A percentile compares a stretch with the other conserved stretches of the same genome.
Conservation (phyloP, 2,329 filamentous ascomycete genomes). For the Pestalotiopsis sp. region DNA sequence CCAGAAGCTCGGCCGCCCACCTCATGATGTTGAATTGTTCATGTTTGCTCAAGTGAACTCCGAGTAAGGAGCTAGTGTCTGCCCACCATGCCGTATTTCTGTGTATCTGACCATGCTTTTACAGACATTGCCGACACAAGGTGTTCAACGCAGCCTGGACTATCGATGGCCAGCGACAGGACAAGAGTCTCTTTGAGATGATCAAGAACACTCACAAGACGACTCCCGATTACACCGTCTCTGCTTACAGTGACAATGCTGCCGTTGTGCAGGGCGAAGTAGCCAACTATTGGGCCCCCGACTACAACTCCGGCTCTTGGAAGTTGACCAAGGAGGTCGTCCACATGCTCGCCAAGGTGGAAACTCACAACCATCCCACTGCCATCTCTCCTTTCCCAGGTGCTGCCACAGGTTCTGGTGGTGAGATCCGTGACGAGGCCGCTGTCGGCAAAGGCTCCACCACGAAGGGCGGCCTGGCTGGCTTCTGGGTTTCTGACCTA, state of each 20-base stretch:
- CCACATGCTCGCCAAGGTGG: constrained; percentile 90
- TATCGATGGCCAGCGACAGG: constrained; percentile 82
- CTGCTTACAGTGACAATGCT: constrained; percentile 96
- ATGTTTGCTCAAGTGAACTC: constrained; percentile 99
- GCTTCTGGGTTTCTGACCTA: constrained; percentile 95
- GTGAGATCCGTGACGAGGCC: constrained; percentile 90
- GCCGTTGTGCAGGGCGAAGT: constrained; percentile 81
- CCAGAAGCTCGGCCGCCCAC: constrained; percentile 60
- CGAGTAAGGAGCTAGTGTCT: constrained; percentile 55
- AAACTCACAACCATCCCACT: constrained; percentile 95
- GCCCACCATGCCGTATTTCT: constrained; percentile 62
- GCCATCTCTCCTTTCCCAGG: constrained; percentile 79
- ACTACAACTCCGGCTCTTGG: constrained; percentile 86
- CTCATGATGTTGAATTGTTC: constrained; percentile 90
- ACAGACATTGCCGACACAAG: constrained; percentile 70
- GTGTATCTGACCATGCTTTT: constrained; percentile 75
- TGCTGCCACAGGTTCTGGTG: constrained; percentile 92
- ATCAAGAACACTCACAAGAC: constrained; percentile 92
- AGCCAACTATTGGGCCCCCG: constrained; percentile 83
- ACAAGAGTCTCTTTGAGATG: constrained; percentile 88
- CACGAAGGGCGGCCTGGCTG: constrained; percentile 88
- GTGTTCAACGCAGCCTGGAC: constrained; percentile 98
- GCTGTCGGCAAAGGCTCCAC: constrained; percentile 90
- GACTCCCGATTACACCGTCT: constrained; percentile 81
- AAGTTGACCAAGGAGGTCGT: constrained; percentile 82